Evolutionary conservation across 2,329 filamentous ascomycete species (phyloP).

Genomic region (Fusarium sp.): DNA sequence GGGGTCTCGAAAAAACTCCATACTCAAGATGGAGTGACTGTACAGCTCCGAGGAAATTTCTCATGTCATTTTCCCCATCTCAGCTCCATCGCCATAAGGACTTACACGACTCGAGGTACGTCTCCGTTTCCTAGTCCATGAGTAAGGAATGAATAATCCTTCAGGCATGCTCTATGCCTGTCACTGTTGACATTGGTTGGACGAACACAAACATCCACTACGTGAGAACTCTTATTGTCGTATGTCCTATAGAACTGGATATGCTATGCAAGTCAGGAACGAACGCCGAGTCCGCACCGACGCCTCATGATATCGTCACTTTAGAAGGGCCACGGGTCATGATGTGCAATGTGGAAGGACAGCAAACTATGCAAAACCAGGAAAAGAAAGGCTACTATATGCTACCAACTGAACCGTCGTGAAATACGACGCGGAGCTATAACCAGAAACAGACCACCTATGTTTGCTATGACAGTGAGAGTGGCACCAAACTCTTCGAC

Average conservation of each 20-base stretch:
- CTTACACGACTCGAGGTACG: slow-evolving; percentile 2
- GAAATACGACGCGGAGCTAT: slow-evolving; percentile 12
- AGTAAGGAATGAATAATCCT: slow-evolving; percentile 5
- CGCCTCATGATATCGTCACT: background rate
- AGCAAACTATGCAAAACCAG: background rate
- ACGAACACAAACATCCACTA: background rate
- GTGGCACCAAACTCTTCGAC: slow-evolving; percentile 14
- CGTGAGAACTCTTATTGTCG: background rate
- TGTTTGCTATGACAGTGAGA: slow-evolving; percentile 3
- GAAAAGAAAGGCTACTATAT: slow-evolving; percentile 38
- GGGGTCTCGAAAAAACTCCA: background rate
- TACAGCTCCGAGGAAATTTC: background rate
- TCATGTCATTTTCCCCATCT: slow-evolving; percentile 11
- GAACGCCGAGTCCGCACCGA: background rate
- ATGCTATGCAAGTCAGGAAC: background rate
- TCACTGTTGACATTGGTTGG: background rate
- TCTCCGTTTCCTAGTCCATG: background rate
- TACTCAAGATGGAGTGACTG: background rate
- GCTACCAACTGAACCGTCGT: slow-evolving; percentile 32
- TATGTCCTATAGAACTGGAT: background rate
- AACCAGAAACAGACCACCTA: slow-evolving; percentile 21
- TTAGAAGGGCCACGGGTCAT: background rate
- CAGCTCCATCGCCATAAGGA: background rate
- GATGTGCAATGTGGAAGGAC: background rate
- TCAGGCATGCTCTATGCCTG: background rate